These are phyloP conservation scores for Scedosporium dehoogii DNA, from an alignment of 2,329 filamentous ascomycete species.

Conservation along the genomic window DNA sequence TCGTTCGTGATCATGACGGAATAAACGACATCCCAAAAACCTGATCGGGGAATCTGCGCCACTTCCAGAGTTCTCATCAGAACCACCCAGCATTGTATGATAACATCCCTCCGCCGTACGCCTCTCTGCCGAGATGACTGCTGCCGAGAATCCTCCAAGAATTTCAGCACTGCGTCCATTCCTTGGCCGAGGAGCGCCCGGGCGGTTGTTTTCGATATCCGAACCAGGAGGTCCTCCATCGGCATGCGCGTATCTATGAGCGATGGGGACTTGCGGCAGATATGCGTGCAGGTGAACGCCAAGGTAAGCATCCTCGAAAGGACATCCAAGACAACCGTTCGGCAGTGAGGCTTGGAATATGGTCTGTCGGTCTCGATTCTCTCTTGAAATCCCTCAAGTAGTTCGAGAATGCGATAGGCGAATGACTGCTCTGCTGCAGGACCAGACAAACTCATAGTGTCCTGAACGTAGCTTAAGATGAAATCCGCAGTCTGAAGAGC, in stretches of 20 bases:
- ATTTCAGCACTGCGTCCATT: constrained; percentile 28
- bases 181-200: constrained; percentile 19
- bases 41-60: constrained; percentile 37
- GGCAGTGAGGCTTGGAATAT: constrained; percentile 11
- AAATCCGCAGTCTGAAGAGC: constrained; percentile 29
- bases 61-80: constrained; percentile 43
- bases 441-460: constrained; percentile 28
- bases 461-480: constrained; percentile 36
- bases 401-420: constrained; percentile 30
- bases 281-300: constrained; percentile 12
- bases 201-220: not conserved
- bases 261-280: constrained; percentile 28
- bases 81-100: constrained; percentile 47
- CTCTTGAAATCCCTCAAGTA: constrained; percentile 26
- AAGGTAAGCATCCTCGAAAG: constrained; percentile 26
- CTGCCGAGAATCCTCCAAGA: constrained; percentile 39
- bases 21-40: constrained; percentile 53
- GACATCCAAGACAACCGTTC: constrained; percentile 24
- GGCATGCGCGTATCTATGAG: constrained; percentile 27
- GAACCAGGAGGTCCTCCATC: constrained; percentile 30
- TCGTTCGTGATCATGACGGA: constrained; percentile 27
- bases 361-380: constrained; percentile 18
- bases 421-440: constrained; percentile 29
- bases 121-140: constrained; percentile 37
- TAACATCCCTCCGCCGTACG: constrained; percentile 34